These are phyloP conservation scores for Trichophyton mentagrophytes DNA, from an alignment of 2,329 filamentous ascomycete species.

Conservation along the genomic window DNA sequence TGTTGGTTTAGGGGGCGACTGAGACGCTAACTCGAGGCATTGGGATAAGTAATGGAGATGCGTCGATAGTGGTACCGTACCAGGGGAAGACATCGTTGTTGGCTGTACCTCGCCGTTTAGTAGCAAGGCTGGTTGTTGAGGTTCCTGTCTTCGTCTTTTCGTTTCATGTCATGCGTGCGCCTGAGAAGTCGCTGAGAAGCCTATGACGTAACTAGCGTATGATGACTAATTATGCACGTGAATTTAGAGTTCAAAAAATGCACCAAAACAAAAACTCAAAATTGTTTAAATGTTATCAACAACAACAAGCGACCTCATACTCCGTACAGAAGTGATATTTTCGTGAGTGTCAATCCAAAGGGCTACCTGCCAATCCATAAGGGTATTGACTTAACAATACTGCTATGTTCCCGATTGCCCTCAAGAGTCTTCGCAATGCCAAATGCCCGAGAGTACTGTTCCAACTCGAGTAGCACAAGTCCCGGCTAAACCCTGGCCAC, in stretches of 20 bases:
- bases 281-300: too few species aligned
- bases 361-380: too few species aligned
- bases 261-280: too few species aligned
- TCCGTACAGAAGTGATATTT: too few species aligned
- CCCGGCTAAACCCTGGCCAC: conserved; percentile 4
- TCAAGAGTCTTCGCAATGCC: too few species aligned
- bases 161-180: neutral
- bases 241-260: too few species aligned
- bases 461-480: neutral
- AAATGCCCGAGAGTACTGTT: too few species aligned
- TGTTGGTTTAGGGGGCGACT: conserved; percentile 72
- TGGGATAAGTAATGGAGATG: conserved; percentile 49
- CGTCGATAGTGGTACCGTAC: conserved; percentile 12
- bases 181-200: neutral
- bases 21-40: conserved; percentile 61
- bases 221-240: neutral
- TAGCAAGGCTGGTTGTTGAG: neutral
- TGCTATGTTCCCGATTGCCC: too few species aligned
- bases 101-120: neutral
- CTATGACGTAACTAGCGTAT: neutral
- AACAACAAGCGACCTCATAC: too few species aligned
- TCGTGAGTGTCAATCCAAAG: too few species aligned
- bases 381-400: too few species aligned
- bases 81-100: conserved; percentile 6
- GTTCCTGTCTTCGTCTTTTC: neutral